Conservation (phyloP, 2,329 filamentous ascomycete genomes). For the Clonostachys rhizophaga region DNA sequence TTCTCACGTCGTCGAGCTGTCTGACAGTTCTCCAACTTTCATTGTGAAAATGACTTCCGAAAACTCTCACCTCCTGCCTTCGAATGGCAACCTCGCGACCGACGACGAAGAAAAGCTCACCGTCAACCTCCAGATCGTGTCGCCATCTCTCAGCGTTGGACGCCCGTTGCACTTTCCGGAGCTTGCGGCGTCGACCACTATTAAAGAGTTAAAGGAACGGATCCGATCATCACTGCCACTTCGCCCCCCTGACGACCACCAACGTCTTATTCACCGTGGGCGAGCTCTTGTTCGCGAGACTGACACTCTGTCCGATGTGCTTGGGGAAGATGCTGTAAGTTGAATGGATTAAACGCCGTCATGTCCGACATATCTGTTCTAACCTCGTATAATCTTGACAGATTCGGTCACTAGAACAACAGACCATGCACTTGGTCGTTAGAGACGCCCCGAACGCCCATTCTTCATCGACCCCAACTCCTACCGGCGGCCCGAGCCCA, state of each 20-base stretch:
- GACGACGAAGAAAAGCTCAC: constrained; percentile 23
- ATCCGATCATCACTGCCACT: constrained; percentile 47
- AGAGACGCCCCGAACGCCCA: constrained; percentile 28
- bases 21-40: not conserved
- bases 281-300: constrained; percentile 48
- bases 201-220: constrained; percentile 52
- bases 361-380: constrained; percentile 5
- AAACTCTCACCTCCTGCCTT: not conserved
- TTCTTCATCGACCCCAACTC: constrained; percentile 7
- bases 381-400: constrained; percentile 13
- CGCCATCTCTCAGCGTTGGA: constrained; percentile 50
- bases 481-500: constrained; percentile 19
- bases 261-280: constrained; percentile 58
- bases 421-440: constrained; percentile 50
- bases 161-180: constrained; percentile 43
- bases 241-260: constrained; percentile 46
- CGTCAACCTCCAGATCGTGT: constrained; percentile 54
- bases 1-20: no score
- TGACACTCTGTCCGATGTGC: constrained; percentile 51
- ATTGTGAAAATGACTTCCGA: constrained; percentile 1
- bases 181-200: constrained; percentile 44
- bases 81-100: constrained; percentile 10
- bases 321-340: constrained; percentile 49
- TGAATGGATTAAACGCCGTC: not conserved
- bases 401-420: constrained; percentile 37